Evolutionary conservation across 352 stramenopile species (phyloP), one percentile per base, ranked within the genome.

Genomic region (Phytophthora uliginosa): DNA sequence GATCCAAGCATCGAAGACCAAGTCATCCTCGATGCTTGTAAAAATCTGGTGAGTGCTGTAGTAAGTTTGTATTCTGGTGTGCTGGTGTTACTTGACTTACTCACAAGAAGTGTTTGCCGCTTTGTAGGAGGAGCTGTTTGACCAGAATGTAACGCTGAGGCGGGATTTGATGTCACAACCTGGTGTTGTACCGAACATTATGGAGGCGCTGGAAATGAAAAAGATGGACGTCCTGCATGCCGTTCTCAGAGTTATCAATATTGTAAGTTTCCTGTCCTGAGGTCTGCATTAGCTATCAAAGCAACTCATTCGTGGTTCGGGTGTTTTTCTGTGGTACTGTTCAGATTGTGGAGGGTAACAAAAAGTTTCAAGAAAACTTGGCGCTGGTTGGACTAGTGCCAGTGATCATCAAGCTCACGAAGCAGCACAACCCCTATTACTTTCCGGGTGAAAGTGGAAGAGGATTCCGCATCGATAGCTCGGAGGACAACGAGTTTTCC

Each of bases 201-300:
- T 98, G 93, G 93, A 98, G 62, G 91, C 94, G 4, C 79, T 98
- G 6, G 93, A 98, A 70, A 95, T 97, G 81, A 97, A 96, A 70
- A 96, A 96, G 54, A 85, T 94, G 53, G 85, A 96, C 34, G 90
- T 97, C 2, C 48, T 98, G 6, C 83, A 92, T 58, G 89, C 90
- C 5, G 90, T 98, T 7, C 84, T 98, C 20, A 75, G 86, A 31
- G 89, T 98, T 40, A 85, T 98, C 47, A 97, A 98, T 59, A 91
- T 90, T 74, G 87, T 94, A 60, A 57, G 78, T 34, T 50, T 1
- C 17, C 17, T 12, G 22, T 24, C 24, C 42, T n/a, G 22, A 8
- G 12, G 13, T 63, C 5, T 47, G 15, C 13, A 20, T 54, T 13
- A 12, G 17, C 4, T 38, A n/a, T 54, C 12, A 26, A 1, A 60